Conservation (phyloP, 441 rosid species). For the Pelargonium australe region DNA sequence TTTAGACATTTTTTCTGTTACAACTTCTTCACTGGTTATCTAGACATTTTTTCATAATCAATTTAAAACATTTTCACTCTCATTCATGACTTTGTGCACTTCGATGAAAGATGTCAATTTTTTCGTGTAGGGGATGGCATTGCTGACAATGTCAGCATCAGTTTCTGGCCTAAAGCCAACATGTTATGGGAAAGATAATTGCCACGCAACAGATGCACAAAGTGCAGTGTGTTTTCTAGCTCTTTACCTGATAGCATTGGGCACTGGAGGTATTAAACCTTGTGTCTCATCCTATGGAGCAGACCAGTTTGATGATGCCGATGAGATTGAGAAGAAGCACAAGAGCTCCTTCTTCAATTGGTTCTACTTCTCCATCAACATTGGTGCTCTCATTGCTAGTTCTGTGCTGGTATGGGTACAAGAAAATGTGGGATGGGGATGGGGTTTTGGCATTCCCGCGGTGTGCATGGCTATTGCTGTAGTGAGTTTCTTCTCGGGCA, state of each 20-base stretch:
- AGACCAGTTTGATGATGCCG: conserved; percentile 83
- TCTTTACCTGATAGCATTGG: conserved; percentile 83
- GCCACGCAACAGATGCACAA: conserved; percentile 52
- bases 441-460: conserved; percentile 91
- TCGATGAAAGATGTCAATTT: neutral
- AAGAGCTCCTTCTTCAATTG: conserved; percentile 93
- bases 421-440: conserved; percentile 93
- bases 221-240: conserved; percentile 53
- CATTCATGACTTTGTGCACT: no score
- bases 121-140: conserved; percentile 67
- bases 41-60: no score
- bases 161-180: conserved; percentile 61
- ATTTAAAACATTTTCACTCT: no score
- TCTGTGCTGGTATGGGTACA: conserved; percentile 87
- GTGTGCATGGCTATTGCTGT: conserved; percentile 79
- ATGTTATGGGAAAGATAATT: conserved; percentile 37
- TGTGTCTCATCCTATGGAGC: conserved; percentile 97
- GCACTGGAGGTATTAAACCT: conserved; percentile 92
- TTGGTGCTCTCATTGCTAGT: conserved; percentile 83
- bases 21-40: no score
- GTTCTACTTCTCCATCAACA: conserved; percentile 83
- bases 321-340: conserved; percentile 57
- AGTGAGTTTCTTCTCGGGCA: conserved; percentile 67
- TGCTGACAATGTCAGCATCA: conserved; percentile 68
- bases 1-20: no score